These are phyloP conservation scores for Colletotrichum sp. DNA, from an alignment of 2,329 filamentous ascomycete genomes.

Conservation along the genomic window DNA sequence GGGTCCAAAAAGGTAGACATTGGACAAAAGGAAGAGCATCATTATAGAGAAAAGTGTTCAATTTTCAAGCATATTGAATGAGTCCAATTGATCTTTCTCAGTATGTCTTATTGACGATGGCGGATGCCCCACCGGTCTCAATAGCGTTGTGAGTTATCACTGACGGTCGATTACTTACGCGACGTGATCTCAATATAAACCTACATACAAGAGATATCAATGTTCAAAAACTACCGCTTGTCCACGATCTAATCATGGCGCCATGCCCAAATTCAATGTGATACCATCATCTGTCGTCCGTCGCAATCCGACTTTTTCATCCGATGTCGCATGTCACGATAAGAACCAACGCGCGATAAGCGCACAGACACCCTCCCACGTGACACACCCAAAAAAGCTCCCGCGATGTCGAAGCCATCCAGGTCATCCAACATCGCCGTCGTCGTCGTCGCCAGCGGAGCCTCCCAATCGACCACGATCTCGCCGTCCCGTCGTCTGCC, in stretches of 20 bases:
- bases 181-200: too few relatives aligned
- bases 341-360: not conserved
- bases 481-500: not conserved
- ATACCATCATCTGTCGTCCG: accelerated
- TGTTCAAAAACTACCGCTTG: accelerated
- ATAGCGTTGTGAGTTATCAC: too few relatives aligned
- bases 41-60: not conserved
- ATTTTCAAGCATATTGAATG: not conserved
- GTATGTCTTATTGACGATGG: not conserved
- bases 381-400: slow-evolving; percentile 1
- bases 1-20: not conserved
- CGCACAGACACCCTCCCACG: not conserved
- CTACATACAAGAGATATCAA: too few relatives aligned
- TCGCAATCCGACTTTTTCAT: not conserved
- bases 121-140: not conserved
- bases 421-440: not conserved
- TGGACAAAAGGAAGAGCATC: not conserved
- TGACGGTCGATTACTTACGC: too few relatives aligned
- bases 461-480: not conserved
- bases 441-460: not conserved
- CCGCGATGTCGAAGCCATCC: not conserved
- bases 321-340: not conserved
- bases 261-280: not conserved
- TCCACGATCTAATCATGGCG: not conserved
- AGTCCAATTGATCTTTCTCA: not conserved